Base-by-base conservation (phyloP, 345 rosid genomes). In the Salix arbutifolia region DNA sequence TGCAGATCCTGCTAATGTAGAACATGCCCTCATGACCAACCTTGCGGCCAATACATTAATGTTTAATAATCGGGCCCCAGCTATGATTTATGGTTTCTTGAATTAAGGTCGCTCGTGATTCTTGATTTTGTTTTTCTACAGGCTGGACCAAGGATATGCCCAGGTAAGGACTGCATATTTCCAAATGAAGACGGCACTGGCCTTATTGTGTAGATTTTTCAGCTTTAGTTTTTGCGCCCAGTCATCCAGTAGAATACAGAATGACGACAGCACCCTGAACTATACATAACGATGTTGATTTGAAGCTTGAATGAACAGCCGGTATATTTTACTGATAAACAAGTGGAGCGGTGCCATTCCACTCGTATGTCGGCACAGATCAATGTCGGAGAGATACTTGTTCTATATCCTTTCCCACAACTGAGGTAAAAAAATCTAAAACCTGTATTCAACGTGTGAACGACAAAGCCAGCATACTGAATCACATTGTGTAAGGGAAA, bases 61-160 rank as follows among this genome's bases (percentile, higher is more conserved):
- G 35, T 1, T n/a, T 61, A 40, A 28, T 68, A 58, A n/a, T 26
- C 11, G 40, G 33, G 33, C 50, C 35, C 42, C 48, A n/a, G 26
- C 8, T 21, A 52, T 40, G 6, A 52, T 44, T 11, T 10, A 0
- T 37, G 19, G 16, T 6, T 18, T 16, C 50, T 21, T 37, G 46
- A 50, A 67, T 23, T 30, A 53, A 53, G 65, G 50, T 21, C 8
- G 71, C 30, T 30, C 17, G 23, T 12, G 40, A n/a, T 40, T 35
- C 11, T 52, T 73, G 35, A 35, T 62, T 61, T 71, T 75, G 16
- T 73, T 37, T 30, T 44, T 62, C 28, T 78, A 70, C 81, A 93
- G 97, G 98, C 94, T 8, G 98, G 98, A 56, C 98, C 97, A 3
- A 88, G 98, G 82, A 90, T 91, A 79, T 95, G 99, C 78, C 89